A percentile compares a stretch with the other conserved stretches of the same genome.
Conservation (phyloP, 2,329 filamentous ascomycete species). For the Epichloe glyceriae region DNA sequence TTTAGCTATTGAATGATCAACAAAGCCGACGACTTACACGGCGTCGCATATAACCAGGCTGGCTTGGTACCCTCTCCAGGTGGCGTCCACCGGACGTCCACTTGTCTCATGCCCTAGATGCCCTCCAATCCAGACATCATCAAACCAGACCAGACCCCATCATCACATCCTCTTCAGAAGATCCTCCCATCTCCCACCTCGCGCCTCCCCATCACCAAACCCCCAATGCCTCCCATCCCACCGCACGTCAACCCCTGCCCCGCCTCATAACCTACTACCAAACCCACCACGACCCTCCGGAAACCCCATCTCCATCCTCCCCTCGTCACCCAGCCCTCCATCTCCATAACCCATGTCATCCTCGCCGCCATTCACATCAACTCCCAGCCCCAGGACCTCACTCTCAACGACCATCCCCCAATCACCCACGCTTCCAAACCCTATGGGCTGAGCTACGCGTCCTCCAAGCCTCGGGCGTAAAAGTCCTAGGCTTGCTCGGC, state of each 20-base stretch:
- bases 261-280: constrained; percentile 42
- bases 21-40: no score
- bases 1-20: no score
- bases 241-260: constrained; percentile 20
- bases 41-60: no score
- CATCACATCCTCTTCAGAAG: no score
- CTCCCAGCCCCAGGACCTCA: constrained; percentile 48
- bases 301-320: constrained; percentile 38
- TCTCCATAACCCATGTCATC: constrained; percentile 64
- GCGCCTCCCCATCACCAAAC: constrained; percentile 20
- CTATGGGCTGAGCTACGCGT: constrained; percentile 68
- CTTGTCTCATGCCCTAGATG: no score
- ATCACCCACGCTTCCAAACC: constrained; percentile 51
- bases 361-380: constrained; percentile 80
- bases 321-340: constrained; percentile 32
- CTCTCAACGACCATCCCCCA: constrained; percentile 69
- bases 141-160: not conserved
- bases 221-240: constrained; percentile 20
- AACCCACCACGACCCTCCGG: constrained; percentile 35
- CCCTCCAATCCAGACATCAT: no score
- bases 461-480: constrained; percentile 61
- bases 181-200: constrained; percentile 11
- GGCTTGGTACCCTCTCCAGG: no score
- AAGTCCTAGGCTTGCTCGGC: constrained; percentile 76
- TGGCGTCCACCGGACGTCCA: no score